Base-by-base conservation (phyloP, 2,329 filamentous ascomycete species). In the Aspergillus tanneri region DNA sequence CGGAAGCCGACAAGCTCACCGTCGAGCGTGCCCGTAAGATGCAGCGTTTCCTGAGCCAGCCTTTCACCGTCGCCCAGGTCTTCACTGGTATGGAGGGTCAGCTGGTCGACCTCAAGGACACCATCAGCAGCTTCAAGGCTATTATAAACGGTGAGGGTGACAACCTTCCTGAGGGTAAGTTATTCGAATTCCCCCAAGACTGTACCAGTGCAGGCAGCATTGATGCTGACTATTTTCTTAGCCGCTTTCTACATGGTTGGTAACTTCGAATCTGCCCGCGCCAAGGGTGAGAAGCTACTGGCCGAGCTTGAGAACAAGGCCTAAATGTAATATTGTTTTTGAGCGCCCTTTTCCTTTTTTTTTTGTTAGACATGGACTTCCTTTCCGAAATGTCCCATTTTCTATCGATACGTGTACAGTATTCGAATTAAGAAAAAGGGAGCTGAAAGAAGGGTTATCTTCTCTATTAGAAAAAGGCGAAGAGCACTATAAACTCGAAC, bases 11-110 rank as follows among this genome's bases (percentile, higher is more conserved):
- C 78, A 96, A 99, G 87, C 86, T 99, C 70, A 97, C 93, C 67
- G 93, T 99, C 83, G 93, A 99, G 87, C 93, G 93, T 86, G 93
- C 93, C 77, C 92, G 93, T 83, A 97, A 97, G 85, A 87, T 99
- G 74, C 93, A 99, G 84, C 88, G 91, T 87, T 99, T 99, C 90
- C 83, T 99, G 83, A 89, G 84, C 77, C 93, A 99, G 84, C 93
- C 93, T 73, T 99, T 99, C 85, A 93, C 93, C 66, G 93, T 86
- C 68, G 84, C 84, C 63, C 80, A 86, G 73, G 84, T 79, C 46
- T 80, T 80, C 70, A 80, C 77, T 65, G 84, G 84, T 83, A 96
- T 96, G 74, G 88, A 96, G 86, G 93, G 93, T 77, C 84, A 84
- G 77, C 88, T 99, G 64, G 93, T 99, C 68, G 90, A 96, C 77